Base-by-base conservation (phyloP, 2,329 filamentous ascomycete genomes). In the Aspergillus tubingensis region DNA sequence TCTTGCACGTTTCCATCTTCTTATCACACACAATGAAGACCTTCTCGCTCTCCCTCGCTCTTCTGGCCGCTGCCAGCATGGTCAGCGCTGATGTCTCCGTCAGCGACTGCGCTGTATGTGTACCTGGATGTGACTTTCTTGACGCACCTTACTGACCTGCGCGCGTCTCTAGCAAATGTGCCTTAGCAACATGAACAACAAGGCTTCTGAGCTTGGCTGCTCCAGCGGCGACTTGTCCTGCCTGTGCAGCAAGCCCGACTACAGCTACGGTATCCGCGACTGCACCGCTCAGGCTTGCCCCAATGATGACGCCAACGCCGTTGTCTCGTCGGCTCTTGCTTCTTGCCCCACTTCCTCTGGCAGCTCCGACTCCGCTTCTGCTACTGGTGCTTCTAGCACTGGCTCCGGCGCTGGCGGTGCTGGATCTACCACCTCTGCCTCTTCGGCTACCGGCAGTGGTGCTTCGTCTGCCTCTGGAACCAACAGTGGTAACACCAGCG, bases 231-330 rank as follows among this genome's bases (percentile, higher is more conserved):
- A 82, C 62, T 48, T 72, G 47, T 55, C 57, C 27, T 82, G 80
- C 65, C 71, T 79, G 44, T 81, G 79, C 73, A 70, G 65, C 38
- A 76, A 68, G 56, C 32, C 63, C 21, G 63, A 82, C 73, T 81
- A 81, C 67, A 59, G 67, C 30, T 77, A 71, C 61, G 80, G 80
- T 59, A 72, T 82, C 51, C 78, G 75, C 39, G 80, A 82, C 69
- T 82, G 80, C 73, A 77, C 77, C 43, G 49, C 65, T 15, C 62
- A 81, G 67, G 76, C 79, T 36, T 82, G 80, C 68, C 76, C 76
- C 47, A 67, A 62, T 13, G 75, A 77, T 23, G 70, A 79, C 60
- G 61, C 75, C 10, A 57, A 62, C 51, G 50, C 65, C 13, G 75
- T 79, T 50, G 63, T 76, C 38, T 39, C 65, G 2, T 73, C 70